Conservation (phyloP, 805 yeast species). For the Monosporozyma yasuniensis region DNA sequence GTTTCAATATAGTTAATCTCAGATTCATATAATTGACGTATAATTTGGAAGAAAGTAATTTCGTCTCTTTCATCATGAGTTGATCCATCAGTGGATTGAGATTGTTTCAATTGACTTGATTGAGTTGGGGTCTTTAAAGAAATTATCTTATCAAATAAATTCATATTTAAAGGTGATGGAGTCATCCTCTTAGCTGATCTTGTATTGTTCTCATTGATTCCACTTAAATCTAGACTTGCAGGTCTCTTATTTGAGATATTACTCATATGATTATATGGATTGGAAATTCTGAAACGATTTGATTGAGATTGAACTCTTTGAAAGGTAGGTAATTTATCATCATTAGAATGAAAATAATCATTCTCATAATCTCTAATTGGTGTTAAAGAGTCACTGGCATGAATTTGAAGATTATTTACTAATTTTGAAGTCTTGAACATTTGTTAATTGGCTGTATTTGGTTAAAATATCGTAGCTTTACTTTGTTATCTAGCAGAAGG, state of each 20-base stretch:
- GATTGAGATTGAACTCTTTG: neutral
- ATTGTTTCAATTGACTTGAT: neutral
- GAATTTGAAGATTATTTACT: conserved; percentile 17
- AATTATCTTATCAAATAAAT: conserved; percentile 13
- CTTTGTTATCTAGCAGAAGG: neutral
- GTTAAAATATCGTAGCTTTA: neutral
- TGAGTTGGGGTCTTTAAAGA: conserved; percentile 2
- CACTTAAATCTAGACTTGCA: conserved; percentile 18
- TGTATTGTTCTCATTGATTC: neutral
- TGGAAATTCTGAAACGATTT: conserved; percentile 1
- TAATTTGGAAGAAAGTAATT: conserved; percentile 13
- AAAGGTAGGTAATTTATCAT: conserved; percentile 17
- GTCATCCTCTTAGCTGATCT: conserved; percentile 25
- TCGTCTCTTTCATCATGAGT: neutral
- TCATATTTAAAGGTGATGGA: conserved; percentile 31
- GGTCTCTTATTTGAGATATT: conserved; percentile 15
- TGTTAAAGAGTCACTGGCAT: conserved; percentile 20
- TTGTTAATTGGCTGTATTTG: neutral
- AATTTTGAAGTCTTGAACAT: conserved; percentile 26
- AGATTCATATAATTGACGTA: conserved; percentile 26
- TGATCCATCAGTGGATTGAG: neutral
- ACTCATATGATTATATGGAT: conserved; percentile 5
- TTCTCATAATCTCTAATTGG: conserved; percentile 27
- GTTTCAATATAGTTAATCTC: conserved; percentile 30
- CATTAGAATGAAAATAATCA: conserved; percentile 24